Evolutionary conservation across 371 early-diverging fungal species (phyloP).

Genomic region (Mucor circinelloides): DNA sequence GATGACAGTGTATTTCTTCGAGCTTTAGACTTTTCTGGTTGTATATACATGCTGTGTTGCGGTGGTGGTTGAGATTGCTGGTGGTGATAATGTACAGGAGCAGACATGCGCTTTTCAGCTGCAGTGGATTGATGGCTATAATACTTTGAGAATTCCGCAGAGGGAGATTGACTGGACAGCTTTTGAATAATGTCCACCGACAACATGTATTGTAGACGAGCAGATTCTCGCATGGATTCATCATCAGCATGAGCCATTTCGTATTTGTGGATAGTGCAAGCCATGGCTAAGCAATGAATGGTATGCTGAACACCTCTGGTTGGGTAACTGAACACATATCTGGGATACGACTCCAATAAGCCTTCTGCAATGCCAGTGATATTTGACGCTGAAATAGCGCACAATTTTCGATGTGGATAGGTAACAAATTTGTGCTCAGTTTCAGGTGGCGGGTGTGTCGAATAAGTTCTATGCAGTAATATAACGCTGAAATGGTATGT

Average conservation of each 20-base stretch:
- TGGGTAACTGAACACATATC: constrained; percentile 34
- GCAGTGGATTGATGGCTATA: constrained; percentile 6
- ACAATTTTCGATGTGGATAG: constrained; percentile 39
- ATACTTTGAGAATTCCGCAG: constrained; percentile 25
- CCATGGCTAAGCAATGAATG: constrained; percentile 42
- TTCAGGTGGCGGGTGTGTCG: constrained; percentile 30
- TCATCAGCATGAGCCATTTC: constrained; percentile 27
- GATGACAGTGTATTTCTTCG: constrained; percentile 14
- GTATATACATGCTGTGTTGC: neutral
- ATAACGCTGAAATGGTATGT: constrained; percentile 81
- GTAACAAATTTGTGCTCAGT: constrained; percentile 26
- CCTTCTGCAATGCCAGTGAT: constrained; percentile 45
- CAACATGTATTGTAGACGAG: constrained; percentile 30
- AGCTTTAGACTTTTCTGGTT: neutral
- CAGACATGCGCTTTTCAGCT: constrained; percentile 32
- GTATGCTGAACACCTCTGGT: constrained; percentile 46
- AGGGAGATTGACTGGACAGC: constrained; percentile 37
- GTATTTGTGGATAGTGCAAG: constrained; percentile 42
- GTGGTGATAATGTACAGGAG: constrained; percentile 28
- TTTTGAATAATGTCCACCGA: constrained; percentile 32
- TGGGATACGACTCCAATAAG: constrained; percentile 26
- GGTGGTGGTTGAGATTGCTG: constrained; percentile 12
- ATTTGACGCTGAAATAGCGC: constrained; percentile 46
- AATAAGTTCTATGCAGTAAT: constrained; percentile 79
- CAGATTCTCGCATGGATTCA: constrained; percentile 8